These are phyloP conservation scores for Biscogniauxia marginata DNA, from an alignment of 2,329 filamentous ascomycete genomes.

Conservation along the genomic window DNA sequence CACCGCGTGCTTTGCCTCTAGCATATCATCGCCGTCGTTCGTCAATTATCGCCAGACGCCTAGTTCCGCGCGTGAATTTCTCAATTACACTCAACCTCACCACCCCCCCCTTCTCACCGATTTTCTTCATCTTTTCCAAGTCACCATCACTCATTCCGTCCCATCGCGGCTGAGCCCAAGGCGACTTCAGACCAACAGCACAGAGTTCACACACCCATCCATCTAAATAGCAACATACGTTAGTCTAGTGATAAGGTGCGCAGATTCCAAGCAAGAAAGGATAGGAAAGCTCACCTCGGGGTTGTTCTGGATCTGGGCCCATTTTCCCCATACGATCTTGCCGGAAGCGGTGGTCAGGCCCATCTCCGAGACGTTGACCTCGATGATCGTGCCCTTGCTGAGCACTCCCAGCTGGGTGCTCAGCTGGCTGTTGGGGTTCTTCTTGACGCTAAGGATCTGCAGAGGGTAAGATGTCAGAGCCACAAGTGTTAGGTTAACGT, in stretches of 20 bases:
- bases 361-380: slow-evolving; percentile 91
- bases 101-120: too few species aligned
- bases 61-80: too few species aligned
- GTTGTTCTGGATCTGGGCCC: slow-evolving; percentile 14
- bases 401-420: slow-evolving; percentile 92
- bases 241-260: background rate
- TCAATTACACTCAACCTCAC: too few species aligned
- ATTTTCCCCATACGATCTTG: slow-evolving; percentile 83
- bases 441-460: slow-evolving; percentile 62
- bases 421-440: slow-evolving; percentile 79
- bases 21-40: too few species aligned
- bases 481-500: too few species aligned
- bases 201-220: slow-evolving; percentile 45
- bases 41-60: too few species aligned
- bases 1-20: too few species aligned
- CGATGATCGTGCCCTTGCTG: slow-evolving; percentile 74
- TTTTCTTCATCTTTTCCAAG: slow-evolving; percentile 1
- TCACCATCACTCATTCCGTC: background rate
- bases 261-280: background rate
- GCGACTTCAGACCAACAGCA: slow-evolving; percentile 25
- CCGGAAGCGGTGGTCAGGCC: slow-evolving; percentile 87
- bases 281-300: slow-evolving; percentile 22
- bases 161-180: background rate
- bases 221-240: slow-evolving; percentile 25
- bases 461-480: too few species aligned